Conservation (phyloP, 495 filamentous ascomycete species). For the Podospora didyma region DNA sequence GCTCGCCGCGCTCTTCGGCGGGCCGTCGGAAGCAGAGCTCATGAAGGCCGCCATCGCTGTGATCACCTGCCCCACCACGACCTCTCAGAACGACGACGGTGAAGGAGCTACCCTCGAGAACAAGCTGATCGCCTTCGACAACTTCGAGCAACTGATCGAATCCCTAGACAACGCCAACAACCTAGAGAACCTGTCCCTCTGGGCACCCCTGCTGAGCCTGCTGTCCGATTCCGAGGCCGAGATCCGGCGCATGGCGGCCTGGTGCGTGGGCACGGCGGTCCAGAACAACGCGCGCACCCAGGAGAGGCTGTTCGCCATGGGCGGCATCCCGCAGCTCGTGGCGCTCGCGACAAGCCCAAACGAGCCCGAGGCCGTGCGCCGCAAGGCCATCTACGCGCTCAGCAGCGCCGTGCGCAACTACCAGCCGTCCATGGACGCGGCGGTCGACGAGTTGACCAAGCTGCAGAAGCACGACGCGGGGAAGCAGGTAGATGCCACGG, state of each 20-base stretch:
- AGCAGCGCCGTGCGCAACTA: slow-evolving; percentile 82
- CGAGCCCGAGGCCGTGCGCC: slow-evolving; percentile 59
- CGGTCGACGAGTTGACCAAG: slow-evolving; percentile 58
- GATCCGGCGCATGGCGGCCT: slow-evolving; percentile 76
- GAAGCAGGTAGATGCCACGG: slow-evolving; percentile 59
- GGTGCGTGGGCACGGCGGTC: slow-evolving; percentile 90
- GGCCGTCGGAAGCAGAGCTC: slow-evolving; percentile 80
- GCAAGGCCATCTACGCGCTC: slow-evolving; percentile 84
- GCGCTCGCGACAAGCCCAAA: slow-evolving; percentile 54
- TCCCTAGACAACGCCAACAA: slow-evolving; percentile 94
- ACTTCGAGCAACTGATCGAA: slow-evolving; percentile 91
- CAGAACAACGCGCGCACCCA: slow-evolving; percentile 89
- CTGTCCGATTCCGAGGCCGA: slow-evolving; percentile 65
- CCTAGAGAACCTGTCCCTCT: slow-evolving; percentile 69
- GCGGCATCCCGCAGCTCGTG: slow-evolving; percentile 66
- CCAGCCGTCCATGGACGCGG: slow-evolving; percentile 65
- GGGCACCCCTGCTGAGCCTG: slow-evolving; percentile 70
- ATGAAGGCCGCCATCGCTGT: slow-evolving; percentile 81
- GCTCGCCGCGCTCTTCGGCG: slow-evolving; percentile 68
- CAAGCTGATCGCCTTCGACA: slow-evolving; percentile 87
- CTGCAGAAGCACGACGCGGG: slow-evolving; percentile 39
- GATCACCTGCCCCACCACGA: slow-evolving; percentile 55
- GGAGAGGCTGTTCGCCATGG: slow-evolving; percentile 67
- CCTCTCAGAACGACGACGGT: slow-evolving; percentile 41
- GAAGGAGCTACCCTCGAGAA: slow-evolving; percentile 69